These are phyloP conservation scores for Tricholoma terreum DNA, from an alignment of 768 basidiomycete species.

Conservation along the genomic window DNA sequence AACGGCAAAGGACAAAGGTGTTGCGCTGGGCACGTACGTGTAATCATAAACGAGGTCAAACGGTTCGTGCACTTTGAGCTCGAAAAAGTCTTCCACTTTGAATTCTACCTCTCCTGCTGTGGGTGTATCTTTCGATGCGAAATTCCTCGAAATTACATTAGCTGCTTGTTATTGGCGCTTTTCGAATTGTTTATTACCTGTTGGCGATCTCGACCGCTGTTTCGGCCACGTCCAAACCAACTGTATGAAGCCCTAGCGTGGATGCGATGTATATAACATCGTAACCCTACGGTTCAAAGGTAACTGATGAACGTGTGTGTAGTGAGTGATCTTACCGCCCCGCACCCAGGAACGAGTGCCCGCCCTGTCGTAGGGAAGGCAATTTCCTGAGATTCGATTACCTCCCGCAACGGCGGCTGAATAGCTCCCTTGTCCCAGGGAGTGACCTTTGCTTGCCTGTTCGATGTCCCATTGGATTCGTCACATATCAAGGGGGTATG, in stretches of 20 bases:
- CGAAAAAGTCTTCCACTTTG: constrained; percentile 54
- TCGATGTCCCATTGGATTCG: background rate
- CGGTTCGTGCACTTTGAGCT: constrained; percentile 31
- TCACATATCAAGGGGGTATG: background rate
- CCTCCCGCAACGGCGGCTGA: constrained; percentile 53
- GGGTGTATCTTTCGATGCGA: constrained; percentile 16
- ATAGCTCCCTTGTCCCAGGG: constrained; percentile 60
- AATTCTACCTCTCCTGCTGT: constrained; percentile 35
- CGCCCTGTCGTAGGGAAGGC: constrained; percentile 38
- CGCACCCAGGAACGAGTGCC: constrained; percentile 46
- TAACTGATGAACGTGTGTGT: background rate
- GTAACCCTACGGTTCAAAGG: constrained; percentile 46
- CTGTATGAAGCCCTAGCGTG: constrained; percentile 42
- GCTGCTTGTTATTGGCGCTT: background rate
- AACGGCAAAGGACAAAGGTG: background rate
- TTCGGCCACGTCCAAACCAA: constrained; percentile 56
- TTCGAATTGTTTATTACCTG: constrained; percentile 28
- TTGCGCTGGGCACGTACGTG: constrained; percentile 37
- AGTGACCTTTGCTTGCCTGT: constrained; percentile 47
- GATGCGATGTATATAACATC: constrained; percentile 55
- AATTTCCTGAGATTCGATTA: constrained; percentile 43
- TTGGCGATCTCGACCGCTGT: constrained; percentile 50
- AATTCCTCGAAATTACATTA: constrained; percentile 8
- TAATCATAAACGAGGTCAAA: constrained; percentile 68
- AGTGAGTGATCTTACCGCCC: constrained; percentile 29